Conservation (phyloP, 768 basidiomycete genomes). For the Chalciporus chontae region DNA sequence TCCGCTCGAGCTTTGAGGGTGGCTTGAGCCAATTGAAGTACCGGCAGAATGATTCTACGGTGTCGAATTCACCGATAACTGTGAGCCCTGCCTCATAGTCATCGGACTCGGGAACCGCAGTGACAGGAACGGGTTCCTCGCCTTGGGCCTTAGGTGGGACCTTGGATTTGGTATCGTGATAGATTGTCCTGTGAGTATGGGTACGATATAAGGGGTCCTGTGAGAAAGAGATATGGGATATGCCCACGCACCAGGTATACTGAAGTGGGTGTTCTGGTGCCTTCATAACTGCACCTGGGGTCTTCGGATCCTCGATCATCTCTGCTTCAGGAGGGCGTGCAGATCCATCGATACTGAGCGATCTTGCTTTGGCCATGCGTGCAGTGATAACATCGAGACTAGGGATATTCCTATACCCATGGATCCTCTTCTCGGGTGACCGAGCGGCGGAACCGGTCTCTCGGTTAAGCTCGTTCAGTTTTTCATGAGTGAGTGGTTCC, state of each 20-base stretch:
- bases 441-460: conserved; percentile 38
- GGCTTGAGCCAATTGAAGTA: conserved; percentile 95
- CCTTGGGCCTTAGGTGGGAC: conserved; percentile 46
- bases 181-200: conserved; percentile 65
- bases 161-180: conserved; percentile 83
- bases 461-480: conserved; percentile 59
- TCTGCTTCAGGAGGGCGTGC: conserved; percentile 72
- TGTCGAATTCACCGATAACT: conserved; percentile 85
- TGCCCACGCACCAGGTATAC: conserved; percentile 60
- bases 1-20: conserved; percentile 82
- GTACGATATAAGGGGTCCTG: background rate
- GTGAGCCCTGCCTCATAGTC: conserved; percentile 86
- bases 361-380: conserved; percentile 65
- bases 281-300: conserved; percentile 66
- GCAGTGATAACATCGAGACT: conserved; percentile 83
- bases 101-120: conserved; percentile 55
- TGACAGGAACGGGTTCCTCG: conserved; percentile 31
- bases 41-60: conserved; percentile 86
- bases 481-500: conserved; percentile 61
- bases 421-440: conserved; percentile 36
- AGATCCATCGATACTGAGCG: conserved; percentile 56
- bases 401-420: conserved; percentile 86
- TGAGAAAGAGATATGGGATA: background rate
- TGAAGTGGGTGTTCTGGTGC: conserved; percentile 81
- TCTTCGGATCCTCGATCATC: conserved; percentile 80